Evolutionary conservation across 208 protist genomes (phyloP), one percentile per base, ranked within the genome.

Genomic region (Acanthamoeba sp.): DNA sequence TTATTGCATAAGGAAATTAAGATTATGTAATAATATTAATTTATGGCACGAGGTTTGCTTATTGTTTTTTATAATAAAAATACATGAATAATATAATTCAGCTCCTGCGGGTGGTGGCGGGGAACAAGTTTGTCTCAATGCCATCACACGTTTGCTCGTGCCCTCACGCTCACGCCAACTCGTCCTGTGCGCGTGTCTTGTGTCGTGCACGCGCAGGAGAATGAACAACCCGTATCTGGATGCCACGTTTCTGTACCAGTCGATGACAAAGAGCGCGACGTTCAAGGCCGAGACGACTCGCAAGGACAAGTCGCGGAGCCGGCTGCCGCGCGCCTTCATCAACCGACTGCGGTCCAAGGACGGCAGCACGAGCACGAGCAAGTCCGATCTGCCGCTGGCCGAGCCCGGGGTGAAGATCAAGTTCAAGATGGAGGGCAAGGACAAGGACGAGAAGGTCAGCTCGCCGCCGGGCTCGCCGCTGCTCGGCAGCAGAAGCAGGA

Each of bases 221-320:
- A 84, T 84, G 73, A 84, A 84, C 40, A 84, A 84, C 10, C 73
- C 73, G n/a, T 84, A 84, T 34, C 73, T 84, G 22, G 73, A 84
- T 52, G 34, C 73, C 14, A 55, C 73, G 14, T 84, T 84, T 38
- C 14, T 84, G n/a, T 84, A 84, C 73, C 73, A 84, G 73, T 84
- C 73, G 73, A 84, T 84, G 73, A 52, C 73, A n/a, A 84, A 84
- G 73, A 84, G 73, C 73, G 34, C 73, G 9, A 55, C 73, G 38
- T 84, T 52, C 73, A 84, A 84, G 73, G 38, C n/a, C 45, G 10
- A 6, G 38, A 20, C 29, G 73, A 22, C 34, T 16, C 73, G 73
- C 73, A 84, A 84, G 73, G 38, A 16, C 38, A 52, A 45, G 38
- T 84, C 73, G 38, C 32, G 38, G 10, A 36, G n/a, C 7, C 73